Conservation (phyloP, 495 filamentous ascomycete species). For the Penicillium waksmanii region DNA sequence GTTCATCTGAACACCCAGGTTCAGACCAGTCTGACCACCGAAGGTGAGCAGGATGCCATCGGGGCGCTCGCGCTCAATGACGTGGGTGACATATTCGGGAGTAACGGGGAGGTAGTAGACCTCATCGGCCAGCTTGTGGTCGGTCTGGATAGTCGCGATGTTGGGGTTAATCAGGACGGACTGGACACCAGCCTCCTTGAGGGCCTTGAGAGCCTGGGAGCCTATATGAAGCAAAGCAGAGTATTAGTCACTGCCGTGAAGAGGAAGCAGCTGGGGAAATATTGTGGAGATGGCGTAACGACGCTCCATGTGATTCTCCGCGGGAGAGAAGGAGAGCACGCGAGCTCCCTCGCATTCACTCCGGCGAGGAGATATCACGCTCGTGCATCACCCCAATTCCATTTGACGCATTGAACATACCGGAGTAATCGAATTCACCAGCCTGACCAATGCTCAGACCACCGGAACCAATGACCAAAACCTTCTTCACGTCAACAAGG, state of each 20-base stretch:
- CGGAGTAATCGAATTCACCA: conserved; percentile 98
- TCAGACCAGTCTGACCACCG: conserved; percentile 93
- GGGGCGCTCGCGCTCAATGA: conserved; percentile 88
- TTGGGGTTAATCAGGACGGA: conserved; percentile 98
- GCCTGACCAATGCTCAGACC: conserved; percentile 96
- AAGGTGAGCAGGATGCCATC: conserved; percentile 97
- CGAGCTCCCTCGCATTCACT: conserved; percentile 1
- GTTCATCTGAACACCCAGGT: conserved; percentile 96
- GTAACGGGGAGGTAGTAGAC: conserved; percentile 98
- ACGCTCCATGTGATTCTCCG: conserved; percentile 14
- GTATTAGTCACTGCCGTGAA: conserved; percentile 15
- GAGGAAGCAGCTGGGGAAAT: not conserved
- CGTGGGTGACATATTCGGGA: conserved; percentile 95
- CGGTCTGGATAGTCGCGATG: conserved; percentile 98
- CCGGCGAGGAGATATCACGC: not conserved
- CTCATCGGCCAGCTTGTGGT: conserved; percentile 95
- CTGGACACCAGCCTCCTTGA: conserved; percentile 93
- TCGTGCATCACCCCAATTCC: not conserved
- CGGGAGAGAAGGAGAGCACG: conserved; percentile 5
- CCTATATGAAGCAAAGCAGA: conserved; percentile 52
- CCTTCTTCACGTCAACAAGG: conserved; percentile 92
- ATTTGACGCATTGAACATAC: conserved; percentile 44
- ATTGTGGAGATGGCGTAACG: not conserved
- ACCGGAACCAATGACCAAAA: conserved; percentile 89
- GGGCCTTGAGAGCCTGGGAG: conserved; percentile 92